Evolutionary conservation across 306 rosid genomes (phyloP), one percentile per base, ranked within the genome.

Genomic region (Quercus parvula): DNA sequence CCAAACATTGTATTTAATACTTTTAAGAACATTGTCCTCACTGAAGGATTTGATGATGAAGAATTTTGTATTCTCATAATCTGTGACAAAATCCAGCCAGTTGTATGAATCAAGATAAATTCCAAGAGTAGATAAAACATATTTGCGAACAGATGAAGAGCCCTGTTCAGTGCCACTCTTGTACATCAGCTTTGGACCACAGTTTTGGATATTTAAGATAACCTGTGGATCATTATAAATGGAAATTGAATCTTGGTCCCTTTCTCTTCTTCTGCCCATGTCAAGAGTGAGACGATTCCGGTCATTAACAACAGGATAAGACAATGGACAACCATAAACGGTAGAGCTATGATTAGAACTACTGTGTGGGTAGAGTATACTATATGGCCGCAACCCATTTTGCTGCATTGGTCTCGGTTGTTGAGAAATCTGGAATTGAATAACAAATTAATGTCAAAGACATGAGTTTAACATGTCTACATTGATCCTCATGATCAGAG

Each of bases 1-100:
- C 88, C 90, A 89, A 56, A 83, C 87, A 69, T 81, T 81, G 78
- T 89, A 89, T 75, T 89, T 89, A 52, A 89, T 87, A 79, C 92
- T 86, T 82, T 84, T 89, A 58, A 84, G 92, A 52, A 86, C 86
- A 52, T 89, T 84, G 75, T 89, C 92, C 84, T 89, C 92, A n/a
- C 92, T 89, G 76, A 84, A 86, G 56, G 90, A 89, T 79, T 89
- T 89, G 31, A 89, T 86, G 54, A 86, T 77, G 69, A 89, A 89
- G 74, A 86, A 84, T 78, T 85, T 89, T 54, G 90, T 89, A 78
- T 75, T 86, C 71, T 84, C 80, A 15, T 86, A 89, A 27, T 27
- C 28, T 27, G 28, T 27, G 28, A 57, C 76, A 74, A 89, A 89
- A 78, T 86, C 86, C 62, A 70, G 78, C 77, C 30, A 71, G 71